Base-by-base conservation (phyloP, 192 early-diverging fungal genomes). In the Podila epicladia region DNA sequence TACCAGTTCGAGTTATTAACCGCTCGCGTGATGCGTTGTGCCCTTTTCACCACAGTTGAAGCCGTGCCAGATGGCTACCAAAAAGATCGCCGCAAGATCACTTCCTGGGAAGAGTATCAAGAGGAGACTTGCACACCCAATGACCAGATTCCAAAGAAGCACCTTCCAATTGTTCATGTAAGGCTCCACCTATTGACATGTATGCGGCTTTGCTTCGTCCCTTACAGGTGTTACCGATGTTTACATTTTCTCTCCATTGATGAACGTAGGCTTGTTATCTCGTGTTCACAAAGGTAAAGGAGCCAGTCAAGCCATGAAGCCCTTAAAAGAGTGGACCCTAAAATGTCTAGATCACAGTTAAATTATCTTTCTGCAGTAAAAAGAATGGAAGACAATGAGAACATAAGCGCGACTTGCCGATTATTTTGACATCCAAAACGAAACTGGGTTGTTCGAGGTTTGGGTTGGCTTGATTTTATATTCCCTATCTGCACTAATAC, bases 41-140 rank as follows among this genome's bases (percentile, higher is more conserved):
- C 33, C 33, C 33, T 68, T 29, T 15, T 33, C n/a, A n/a, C 55
- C 9, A 82, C 87, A 85, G 88, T 92, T 2, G 86, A 89, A 2
- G 85, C 89, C 13, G 91, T 93, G 2, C 92, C 92, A 7, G 89
- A 91, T 49, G 92, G 92, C 22, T 89, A 89, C 50, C 80, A 89
- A 19, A 88, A 87, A 67, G 86, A 90, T 65, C 75, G 86, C 5
- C 83, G 76, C 58, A 84, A 82, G 58, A 67, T 73, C 19, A 69
- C 71, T 9, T 69, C 61, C 9, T 76, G 72, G 35, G 73, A 71
- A 0, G 75, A 77, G 12, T 73, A 63, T 19, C 33, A 71, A 31
- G 87, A 86, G 63, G 83, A 90, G 31, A 59, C 65, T 20, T 79
- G 80, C 19, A 53, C 82, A 0, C 59, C 85, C 37, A 77, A 82